Percentiles rank a stretch among this genome's conserved stretches.
phyloP scores from a whole-genome alignment of 2,329 filamentous ascomycete genomes.

The Fusarium setosum region DNA sequence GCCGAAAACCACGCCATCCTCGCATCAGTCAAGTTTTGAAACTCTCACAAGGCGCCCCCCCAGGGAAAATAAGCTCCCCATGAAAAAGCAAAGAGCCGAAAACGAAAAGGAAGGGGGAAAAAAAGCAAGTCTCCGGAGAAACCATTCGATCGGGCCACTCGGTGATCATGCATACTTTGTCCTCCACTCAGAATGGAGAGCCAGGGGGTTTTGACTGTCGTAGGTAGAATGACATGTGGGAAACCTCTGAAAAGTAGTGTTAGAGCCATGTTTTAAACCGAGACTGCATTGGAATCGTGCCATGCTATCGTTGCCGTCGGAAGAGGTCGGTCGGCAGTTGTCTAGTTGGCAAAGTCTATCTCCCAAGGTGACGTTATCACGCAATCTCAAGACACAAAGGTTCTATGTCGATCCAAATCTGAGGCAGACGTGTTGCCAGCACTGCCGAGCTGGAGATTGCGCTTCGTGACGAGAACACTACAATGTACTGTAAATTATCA shows the following conservation, averaged over 20 bases:
- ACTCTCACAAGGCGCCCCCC: neutral
- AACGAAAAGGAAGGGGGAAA: neutral
- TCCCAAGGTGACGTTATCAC: neutral
- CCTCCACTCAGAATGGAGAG: neutral
- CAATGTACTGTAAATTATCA: no score
- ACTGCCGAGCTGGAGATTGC: no score
- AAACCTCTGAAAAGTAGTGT: neutral
- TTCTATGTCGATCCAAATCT: neutral
- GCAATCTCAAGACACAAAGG: neutral
- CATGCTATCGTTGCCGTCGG: neutral
- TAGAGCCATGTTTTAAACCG: neutral
- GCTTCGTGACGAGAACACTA: no score
- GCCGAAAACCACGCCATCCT: slow-evolving; percentile 13
- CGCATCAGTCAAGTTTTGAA: neutral
- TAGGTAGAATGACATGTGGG: neutral
- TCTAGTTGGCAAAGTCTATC: neutral
- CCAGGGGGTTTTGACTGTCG: neutral
- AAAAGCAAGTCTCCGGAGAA: slow-evolving; percentile 9
- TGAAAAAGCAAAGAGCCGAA: neutral
- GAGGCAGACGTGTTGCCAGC: no score
- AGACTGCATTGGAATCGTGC: neutral
- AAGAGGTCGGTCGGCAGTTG: neutral
- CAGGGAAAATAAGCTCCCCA: neutral
- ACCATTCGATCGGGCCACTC: slow-evolving; percentile 6
- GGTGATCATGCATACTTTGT: neutral